Conservation (phyloP, 345 rosid genomes). For the Gossypium arboreum region DNA sequence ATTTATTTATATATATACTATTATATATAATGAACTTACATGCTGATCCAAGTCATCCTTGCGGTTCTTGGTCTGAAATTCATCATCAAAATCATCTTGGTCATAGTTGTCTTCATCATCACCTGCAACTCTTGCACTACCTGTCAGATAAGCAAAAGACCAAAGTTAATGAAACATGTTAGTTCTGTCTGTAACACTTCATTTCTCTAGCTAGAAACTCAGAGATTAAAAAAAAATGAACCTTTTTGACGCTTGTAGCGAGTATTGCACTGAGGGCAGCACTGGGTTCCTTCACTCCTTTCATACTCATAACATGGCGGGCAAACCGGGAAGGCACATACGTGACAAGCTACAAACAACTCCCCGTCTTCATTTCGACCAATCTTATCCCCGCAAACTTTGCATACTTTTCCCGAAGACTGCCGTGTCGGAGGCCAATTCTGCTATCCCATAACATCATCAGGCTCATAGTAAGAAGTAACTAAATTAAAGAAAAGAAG, state of each 20-base stretch:
- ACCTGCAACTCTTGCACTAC: constrained; percentile 61
- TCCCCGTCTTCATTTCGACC: constrained; percentile 52
- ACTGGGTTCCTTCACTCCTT: constrained; percentile 77
- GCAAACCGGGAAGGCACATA: constrained; percentile 83
- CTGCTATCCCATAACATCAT: neutral
- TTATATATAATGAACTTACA: neutral
- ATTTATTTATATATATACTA: no score
- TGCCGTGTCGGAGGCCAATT: constrained; percentile 3
- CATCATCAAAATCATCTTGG: constrained; percentile 61
- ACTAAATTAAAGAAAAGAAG: neutral
- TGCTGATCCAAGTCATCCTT: constrained; percentile 31
- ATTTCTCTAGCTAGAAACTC: no score
- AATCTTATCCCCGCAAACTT: constrained; percentile 81
- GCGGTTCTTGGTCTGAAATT: constrained; percentile 43
- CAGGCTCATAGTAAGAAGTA: neutral
- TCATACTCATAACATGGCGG: constrained; percentile 86
- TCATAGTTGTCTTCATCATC: constrained; percentile 58
- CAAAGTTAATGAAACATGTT: neutral
- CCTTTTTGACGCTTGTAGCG: constrained; percentile 88
- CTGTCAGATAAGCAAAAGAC: constrained; percentile 26
- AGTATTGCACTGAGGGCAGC: constrained; percentile 89
- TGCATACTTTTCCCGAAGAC: constrained; percentile 31
- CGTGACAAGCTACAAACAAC: constrained; percentile 67
- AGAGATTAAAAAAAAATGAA: neutral
- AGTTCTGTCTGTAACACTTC: no score